Evolutionary conservation across 129 eudicot genomes (phyloP).

Genomic region (Silybum marianum): DNA sequence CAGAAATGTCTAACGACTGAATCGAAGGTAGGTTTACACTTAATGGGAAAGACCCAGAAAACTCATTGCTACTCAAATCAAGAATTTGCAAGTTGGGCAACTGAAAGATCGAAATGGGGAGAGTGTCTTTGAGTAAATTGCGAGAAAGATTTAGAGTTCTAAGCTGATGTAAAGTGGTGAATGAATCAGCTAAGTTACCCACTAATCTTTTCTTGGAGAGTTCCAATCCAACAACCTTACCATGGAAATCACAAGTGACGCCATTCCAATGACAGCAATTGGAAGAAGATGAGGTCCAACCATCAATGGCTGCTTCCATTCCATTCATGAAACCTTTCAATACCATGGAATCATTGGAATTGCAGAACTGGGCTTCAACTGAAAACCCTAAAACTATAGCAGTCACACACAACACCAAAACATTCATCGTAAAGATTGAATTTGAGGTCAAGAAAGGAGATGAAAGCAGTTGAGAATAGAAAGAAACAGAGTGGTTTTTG

Average conservation of each 20-base stretch:
- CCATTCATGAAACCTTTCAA: not conserved
- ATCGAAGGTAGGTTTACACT: slow-evolving; percentile 33
- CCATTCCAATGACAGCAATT: slow-evolving; percentile 73
- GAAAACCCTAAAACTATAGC: too few relatives aligned
- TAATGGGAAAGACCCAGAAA: slow-evolving; percentile 46
- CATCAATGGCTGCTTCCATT: slow-evolving; percentile 46
- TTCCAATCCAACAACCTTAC: slow-evolving; percentile 36
- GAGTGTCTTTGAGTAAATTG: slow-evolving; percentile 44
- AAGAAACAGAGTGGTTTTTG: not conserved
- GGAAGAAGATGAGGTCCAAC: slow-evolving; percentile 51
- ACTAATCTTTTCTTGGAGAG: slow-evolving; percentile 36
- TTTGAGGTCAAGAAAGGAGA: not conserved
- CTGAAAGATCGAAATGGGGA: slow-evolving; percentile 31
- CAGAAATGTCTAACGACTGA: slow-evolving; percentile 45
- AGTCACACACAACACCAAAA: slow-evolving; percentile 14
- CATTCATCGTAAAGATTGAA: slow-evolving; percentile 31
- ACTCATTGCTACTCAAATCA: slow-evolving; percentile 33
- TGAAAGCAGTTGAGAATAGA: not conserved
- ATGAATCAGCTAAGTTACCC: slow-evolving; percentile 46
- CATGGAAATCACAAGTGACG: slow-evolving; percentile 47
- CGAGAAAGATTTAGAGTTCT: slow-evolving; percentile 60
- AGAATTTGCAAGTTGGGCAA: slow-evolving; percentile 13
- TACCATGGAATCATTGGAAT: slow-evolving; percentile 49
- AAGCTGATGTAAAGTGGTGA: slow-evolving; percentile 53
- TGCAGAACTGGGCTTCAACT: not conserved